Base-by-base conservation (phyloP, 2,329 filamentous ascomycete species). In the Talaromyces atroroseus region DNA sequence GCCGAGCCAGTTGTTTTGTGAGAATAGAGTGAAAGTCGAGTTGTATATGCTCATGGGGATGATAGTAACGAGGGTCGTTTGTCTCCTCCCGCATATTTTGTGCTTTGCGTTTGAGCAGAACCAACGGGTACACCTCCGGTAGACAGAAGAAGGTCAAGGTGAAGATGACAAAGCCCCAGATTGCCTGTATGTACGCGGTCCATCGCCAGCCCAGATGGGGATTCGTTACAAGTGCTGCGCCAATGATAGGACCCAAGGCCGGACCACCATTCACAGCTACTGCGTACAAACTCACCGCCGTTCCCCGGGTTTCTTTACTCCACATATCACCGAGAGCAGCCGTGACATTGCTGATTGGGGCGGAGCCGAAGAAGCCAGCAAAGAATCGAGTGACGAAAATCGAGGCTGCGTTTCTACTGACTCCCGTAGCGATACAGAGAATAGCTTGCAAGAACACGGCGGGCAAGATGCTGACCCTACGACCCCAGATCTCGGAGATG, bases 111-210 rank as follows among this genome's bases (percentile, higher is more conserved):
- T 78, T 70, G 4, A 84, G 71, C n/a, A 85, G 66, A 1, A 74
- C 69, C 0, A 75, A 71, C 0, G 69, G 72, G 29, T 75, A 82
- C 0, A 80, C 79, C 64, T 84, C 82, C 0, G 76, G 76, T 0
- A 82, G 67, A 18, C 62, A 66, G 50, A 77, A 63, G 26, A 80
- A 58, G 10, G 78, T 59, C 0, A 71, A 75, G n/a, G 80, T 57
- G 5, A 71, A 73, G 59, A 81, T 74, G 11, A 74, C 63, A 8
- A 66, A 67, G 10, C 67, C 70, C 62, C 79, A 73, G 50, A 84
- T 82, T 47, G 79, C 63, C 26, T 48, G 80, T 85, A 14, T 74
- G 74, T 0, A 79, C 82, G 80, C 81, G 83, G 23, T 80, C 71
- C 81, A 82, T 83, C 21, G 79, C 79, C 1, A 83, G 72, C 60